Evolutionary conservation across 352 stramenopile species (phyloP).

Genomic region (Phytophthora sp.): DNA sequence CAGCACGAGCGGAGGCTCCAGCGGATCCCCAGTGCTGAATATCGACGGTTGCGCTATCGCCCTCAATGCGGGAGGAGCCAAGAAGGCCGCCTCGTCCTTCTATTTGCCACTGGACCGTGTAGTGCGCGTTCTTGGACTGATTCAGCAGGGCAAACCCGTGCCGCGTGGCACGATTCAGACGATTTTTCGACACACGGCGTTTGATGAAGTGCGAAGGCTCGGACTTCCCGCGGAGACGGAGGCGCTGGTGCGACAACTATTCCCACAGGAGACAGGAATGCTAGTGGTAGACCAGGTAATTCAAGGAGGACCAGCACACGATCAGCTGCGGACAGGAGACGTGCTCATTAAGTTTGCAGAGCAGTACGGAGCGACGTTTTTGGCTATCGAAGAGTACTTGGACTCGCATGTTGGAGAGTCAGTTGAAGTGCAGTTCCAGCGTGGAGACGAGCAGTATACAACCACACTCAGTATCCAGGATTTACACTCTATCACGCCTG

Average conservation of each 20-base stretch:
- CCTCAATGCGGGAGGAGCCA: slow-evolving; percentile 91
- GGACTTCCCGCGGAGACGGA: slow-evolving; percentile 78
- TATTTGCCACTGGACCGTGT: slow-evolving; percentile 91
- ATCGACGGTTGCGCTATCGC: slow-evolving; percentile 90
- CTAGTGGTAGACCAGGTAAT: slow-evolving; percentile 91
- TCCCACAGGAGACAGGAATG: slow-evolving; percentile 89
- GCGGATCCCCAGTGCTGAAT: slow-evolving; percentile 89
- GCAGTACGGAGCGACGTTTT: slow-evolving; percentile 81
- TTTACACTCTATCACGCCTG: slow-evolving; percentile 84
- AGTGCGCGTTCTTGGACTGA: slow-evolving; percentile 73
- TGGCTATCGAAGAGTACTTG: slow-evolving; percentile 79
- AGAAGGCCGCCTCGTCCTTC: slow-evolving; percentile 89
- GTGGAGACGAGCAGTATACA: slow-evolving; percentile 64
- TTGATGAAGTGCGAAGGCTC: slow-evolving; percentile 88
- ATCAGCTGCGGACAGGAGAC: slow-evolving; percentile 84
- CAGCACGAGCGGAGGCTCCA: slow-evolving; percentile 89
- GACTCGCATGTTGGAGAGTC: slow-evolving; percentile 73
- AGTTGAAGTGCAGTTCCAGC: slow-evolving; percentile 77
- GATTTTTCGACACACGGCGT: slow-evolving; percentile 90
- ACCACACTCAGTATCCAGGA: slow-evolving; percentile 63
- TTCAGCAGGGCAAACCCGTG: slow-evolving; percentile 63
- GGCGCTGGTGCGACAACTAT: slow-evolving; percentile 64
- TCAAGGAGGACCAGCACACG: slow-evolving; percentile 73
- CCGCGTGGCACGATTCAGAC: slow-evolving; percentile 87
- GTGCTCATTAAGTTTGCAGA: slow-evolving; percentile 85